Conservation (phyloP, 495 filamentous ascomycete genomes). For the Penicillium fimorum region DNA sequence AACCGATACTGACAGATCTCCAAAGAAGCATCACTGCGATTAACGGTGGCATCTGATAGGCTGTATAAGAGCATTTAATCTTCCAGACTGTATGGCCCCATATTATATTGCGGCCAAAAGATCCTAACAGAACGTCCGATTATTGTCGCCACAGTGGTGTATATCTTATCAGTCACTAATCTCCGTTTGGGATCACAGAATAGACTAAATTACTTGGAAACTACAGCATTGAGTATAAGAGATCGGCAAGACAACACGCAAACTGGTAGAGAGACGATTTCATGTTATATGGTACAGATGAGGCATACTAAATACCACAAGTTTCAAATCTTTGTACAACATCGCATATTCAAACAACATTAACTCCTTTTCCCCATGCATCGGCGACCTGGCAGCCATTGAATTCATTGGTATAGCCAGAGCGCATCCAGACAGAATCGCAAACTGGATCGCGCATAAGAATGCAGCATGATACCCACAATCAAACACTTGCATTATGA, state of each 20-base stretch:
- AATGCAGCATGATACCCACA: background rate
- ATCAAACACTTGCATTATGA: slow-evolving; percentile 10
- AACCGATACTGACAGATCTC: background rate
- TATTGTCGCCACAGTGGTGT: background rate
- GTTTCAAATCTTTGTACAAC: slow-evolving; percentile 10
- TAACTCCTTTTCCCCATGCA: slow-evolving; percentile 10
- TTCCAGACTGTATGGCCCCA: background rate
- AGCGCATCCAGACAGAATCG: background rate
- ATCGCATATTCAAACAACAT: slow-evolving; percentile 3
- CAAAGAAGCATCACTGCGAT: background rate
- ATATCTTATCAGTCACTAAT: background rate
- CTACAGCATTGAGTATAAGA: background rate
- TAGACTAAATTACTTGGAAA: background rate
- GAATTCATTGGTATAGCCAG: background rate
- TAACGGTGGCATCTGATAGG: background rate
- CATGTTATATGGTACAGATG: slow-evolving; percentile 10
- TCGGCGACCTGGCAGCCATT: background rate
- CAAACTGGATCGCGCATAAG: background rate
- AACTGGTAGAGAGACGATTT: slow-evolving; percentile 8
- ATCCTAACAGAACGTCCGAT: background rate
- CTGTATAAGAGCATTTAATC: background rate
- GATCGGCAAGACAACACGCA: background rate
- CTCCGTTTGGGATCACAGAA: background rate
- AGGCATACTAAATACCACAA: slow-evolving; percentile 4
- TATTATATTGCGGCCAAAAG: background rate